Base-by-base conservation (phyloP, 495 filamentous ascomycete genomes). In the Penicillium samsonianum region DNA sequence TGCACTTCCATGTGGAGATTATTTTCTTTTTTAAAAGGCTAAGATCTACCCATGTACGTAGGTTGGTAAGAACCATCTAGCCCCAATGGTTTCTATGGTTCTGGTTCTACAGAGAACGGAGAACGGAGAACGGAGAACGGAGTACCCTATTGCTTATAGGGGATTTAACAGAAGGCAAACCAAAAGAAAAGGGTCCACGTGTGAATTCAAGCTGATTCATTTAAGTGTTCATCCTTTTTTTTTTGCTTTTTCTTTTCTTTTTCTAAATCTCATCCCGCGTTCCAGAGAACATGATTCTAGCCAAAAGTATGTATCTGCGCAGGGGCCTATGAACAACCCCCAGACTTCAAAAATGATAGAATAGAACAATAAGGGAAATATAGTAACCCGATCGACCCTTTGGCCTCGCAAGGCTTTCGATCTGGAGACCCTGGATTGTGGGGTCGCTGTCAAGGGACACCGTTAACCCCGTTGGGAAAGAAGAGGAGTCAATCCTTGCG, bases 371-470 rank as follows among this genome's bases (percentile, higher is more conserved):
- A 20, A 37, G 10, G 23, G 3, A 48, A 31, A 30, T 31, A 37
- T 38, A 23, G 30, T 43, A 12, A 25, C 5, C 17, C 19, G 52
- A 60, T 55, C 58, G 57, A 53, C 43, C 30, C 17, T 20, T 20
- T 57, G 23, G 37, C 56, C 47, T 58, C 46, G 25, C 50, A 59
- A 54, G 57, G 50, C 50, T 33, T 37, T 30, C 52, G 59, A 61
- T 61, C 53, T 45, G 20, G 19, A 35, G 48, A 57, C 53, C 48
- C 59, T 61, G 47, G 53, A 60, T 60, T 50, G 53, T 58, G 53
- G n/a, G 59, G 41, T 57, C 59, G 31, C 53, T 33, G 58, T 55
- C 58, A 55, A 51, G n/a, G n/a, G 30, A 33, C 30, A 60, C 58
- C 47, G 19, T 61, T 38, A 57, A 41, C 58, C 53, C 8, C 9